A percentile compares a stretch with the other conserved stretches of the same genome.
Conservation (phyloP, 345 rosid genomes). For the Salix brachista region DNA sequence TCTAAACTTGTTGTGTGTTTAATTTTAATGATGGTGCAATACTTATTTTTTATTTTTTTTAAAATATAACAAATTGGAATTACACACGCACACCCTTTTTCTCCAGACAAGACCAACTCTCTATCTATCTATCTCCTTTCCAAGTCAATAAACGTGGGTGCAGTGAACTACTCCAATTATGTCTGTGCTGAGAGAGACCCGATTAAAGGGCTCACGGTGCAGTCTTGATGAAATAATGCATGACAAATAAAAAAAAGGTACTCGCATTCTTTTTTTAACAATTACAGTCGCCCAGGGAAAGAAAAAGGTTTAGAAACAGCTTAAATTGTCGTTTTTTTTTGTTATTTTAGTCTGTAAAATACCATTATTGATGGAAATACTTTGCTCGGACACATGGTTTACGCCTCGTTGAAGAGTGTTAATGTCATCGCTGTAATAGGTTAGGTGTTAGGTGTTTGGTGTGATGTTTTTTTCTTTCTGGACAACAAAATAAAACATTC, state of each 20-base stretch:
- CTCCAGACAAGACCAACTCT: no score
- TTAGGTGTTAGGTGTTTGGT: neutral
- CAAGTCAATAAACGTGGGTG: no score
- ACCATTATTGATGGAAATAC: neutral
- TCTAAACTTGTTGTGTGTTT: no score
- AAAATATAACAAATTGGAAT: no score
- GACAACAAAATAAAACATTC: neutral
- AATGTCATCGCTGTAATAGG: neutral
- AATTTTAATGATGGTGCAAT: no score
- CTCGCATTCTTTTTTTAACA: no score
- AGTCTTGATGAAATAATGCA: no score
- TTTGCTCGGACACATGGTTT: neutral
- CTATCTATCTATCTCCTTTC: no score
- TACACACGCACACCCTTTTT: no score
- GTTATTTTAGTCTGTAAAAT: neutral
- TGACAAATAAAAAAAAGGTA: no score
- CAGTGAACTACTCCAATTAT: no score
- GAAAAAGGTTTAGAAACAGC: neutral
- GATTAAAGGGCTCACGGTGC: neutral
- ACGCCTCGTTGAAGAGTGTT: neutral
- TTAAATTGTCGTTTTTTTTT: neutral
- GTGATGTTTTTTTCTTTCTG: neutral
- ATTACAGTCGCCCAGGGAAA: neutral
- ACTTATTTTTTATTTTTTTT: no score
- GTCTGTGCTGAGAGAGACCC: neutral